Evolutionary conservation across 73 alveolate genomes (phyloP).

Genomic region (Tetrahymena borealis): DNA sequence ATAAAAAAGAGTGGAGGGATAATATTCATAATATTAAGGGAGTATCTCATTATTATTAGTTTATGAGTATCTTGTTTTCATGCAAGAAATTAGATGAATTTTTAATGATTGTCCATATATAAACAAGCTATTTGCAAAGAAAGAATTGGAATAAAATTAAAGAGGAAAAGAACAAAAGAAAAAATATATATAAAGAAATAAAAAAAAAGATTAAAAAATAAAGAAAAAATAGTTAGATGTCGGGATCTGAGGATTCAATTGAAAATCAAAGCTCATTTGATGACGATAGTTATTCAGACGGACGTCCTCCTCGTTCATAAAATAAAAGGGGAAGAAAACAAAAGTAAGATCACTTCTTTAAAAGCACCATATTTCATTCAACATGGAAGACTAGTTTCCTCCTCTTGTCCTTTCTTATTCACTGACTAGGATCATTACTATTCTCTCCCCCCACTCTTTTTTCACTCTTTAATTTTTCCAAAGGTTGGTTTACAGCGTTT

Average conservation of each 20-base stretch:
- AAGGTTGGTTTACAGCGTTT: neutral
- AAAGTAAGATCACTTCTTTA: neutral
- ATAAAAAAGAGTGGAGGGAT: too few relatives aligned
- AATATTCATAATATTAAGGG: too few relatives aligned
- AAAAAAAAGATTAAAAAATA: neutral
- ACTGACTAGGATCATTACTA: neutral
- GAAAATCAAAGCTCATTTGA: neutral
- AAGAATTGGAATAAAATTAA: neutral
- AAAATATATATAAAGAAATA: neutral
- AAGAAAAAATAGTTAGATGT: neutral
- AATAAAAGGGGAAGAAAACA: neutral
- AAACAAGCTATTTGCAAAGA: neutral
- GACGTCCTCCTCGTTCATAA: neutral
- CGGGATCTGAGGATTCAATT: constrained; percentile 2
- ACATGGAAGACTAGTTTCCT: neutral
- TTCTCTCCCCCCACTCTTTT: neutral
- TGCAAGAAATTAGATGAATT: neutral
- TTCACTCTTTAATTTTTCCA: neutral
- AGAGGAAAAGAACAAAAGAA: constrained; percentile 2
- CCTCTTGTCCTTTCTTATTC: neutral
- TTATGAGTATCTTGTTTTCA: neutral
- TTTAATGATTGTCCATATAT: neutral
- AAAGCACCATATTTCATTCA: neutral
- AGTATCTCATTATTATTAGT: neutral
- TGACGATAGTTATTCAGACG: neutral